A percentile compares a stretch with the other conserved stretches of the same genome.
These are phyloP conservation scores for Kentomonas sorsogonicus DNA, from an alignment of 208 protist species.

Conservation along the genomic window DNA sequence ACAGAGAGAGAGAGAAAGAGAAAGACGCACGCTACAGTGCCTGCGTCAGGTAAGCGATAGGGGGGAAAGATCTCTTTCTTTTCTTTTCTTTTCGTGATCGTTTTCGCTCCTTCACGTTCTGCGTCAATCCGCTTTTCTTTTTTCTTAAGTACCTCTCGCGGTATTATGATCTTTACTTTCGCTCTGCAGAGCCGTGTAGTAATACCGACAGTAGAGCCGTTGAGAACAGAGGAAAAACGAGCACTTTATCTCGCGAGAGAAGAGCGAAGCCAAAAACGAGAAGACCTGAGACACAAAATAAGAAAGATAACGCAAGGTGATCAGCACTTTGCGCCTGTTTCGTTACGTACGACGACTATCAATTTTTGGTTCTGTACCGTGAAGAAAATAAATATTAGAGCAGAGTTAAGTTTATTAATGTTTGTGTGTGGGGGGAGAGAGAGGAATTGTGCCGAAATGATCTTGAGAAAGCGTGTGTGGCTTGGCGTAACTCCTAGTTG, in stretches of 20 bases:
- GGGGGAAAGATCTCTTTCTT: background rate
- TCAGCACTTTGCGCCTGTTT: too few species aligned
- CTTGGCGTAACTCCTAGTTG: too few species aligned
- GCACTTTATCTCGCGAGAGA: background rate
- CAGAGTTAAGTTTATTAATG: too few species aligned
- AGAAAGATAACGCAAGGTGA: too few species aligned
- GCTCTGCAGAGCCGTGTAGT: background rate
- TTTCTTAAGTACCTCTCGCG: conserved; percentile 1
- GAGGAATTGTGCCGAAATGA: too few species aligned
- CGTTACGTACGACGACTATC: too few species aligned
- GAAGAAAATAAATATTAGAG: too few species aligned
- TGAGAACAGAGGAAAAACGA: background rate
- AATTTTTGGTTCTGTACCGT: too few species aligned
- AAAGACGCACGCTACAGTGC: conserved; percentile 5
- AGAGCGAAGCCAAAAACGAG: background rate
- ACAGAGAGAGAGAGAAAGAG: conserved; percentile 3
- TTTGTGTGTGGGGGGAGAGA: too few species aligned
- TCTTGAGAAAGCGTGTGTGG: too few species aligned
- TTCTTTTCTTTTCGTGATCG: conserved; percentile 5
- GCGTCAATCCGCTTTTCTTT: conserved; percentile 8
- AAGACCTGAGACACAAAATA: too few species aligned
- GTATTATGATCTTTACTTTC: conserved; percentile 1
- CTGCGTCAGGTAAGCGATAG: background rate
- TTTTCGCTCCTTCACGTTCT: conserved; percentile 3
- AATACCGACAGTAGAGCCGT: background rate